Evolutionary conservation across 208 protist species (phyloP).

Genomic region (Acanthamoeba culbertsoni): DNA sequence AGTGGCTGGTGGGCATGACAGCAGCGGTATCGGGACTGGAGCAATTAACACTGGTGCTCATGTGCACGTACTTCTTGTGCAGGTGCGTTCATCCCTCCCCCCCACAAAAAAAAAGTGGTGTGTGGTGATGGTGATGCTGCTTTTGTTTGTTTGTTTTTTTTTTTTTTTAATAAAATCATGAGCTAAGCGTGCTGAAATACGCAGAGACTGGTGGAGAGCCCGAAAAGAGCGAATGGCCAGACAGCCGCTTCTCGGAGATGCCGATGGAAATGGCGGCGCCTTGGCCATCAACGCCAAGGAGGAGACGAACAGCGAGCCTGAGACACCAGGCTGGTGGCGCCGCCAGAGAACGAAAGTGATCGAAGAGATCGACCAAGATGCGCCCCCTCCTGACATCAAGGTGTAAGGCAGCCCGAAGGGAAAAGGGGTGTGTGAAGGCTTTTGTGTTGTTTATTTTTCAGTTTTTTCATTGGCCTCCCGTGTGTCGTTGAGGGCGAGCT

Average conservation of each 20-base stretch:
- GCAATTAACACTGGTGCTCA: neutral
- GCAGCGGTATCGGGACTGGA: neutral
- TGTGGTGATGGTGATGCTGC: too few relatives aligned
- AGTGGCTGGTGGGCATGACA: slow-evolving; percentile 45
- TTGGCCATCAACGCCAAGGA: neutral
- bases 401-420: too few relatives aligned
- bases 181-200: neutral
- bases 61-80: slow-evolving; percentile 8
- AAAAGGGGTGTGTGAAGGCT: too few relatives aligned
- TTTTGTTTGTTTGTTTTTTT: too few relatives aligned
- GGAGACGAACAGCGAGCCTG: too few relatives aligned
- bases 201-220: neutral
- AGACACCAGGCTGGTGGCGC: neutral
- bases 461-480: neutral
- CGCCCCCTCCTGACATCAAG: neutral
- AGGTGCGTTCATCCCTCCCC: neutral
- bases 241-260: neutral
- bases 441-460: neutral
- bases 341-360: neutral
- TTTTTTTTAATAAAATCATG: too few relatives aligned
- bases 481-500: neutral
- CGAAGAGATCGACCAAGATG: neutral
- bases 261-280: neutral
- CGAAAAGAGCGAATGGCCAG: neutral
- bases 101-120: too few relatives aligned